phyloP scores from a whole-genome alignment of 1,284 basidiomycete genomes.

The Marasmius sp. region DNA sequence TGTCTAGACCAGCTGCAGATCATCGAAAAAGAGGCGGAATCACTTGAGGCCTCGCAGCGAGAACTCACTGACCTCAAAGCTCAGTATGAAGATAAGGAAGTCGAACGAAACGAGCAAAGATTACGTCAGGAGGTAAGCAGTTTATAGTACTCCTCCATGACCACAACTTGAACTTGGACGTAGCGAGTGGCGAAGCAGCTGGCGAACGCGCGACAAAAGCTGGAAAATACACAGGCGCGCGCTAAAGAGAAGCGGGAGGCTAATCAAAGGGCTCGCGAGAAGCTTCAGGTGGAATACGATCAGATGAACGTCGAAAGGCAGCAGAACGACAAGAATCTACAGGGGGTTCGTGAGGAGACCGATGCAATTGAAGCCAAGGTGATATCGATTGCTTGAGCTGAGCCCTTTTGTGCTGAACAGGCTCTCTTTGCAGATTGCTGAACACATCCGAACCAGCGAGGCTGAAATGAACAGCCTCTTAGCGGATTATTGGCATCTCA shows the following conservation, averaged over 20 bases:
- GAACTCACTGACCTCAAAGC: constrained; percentile 63
- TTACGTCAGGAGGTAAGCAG: constrained; percentile 60
- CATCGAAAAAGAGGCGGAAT: constrained; percentile 66
- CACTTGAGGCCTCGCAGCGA: constrained; percentile 63
- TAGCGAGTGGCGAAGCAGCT: constrained; percentile 78
- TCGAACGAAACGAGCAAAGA: constrained; percentile 68
- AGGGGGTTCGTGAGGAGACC: constrained; percentile 69
- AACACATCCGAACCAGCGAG: constrained; percentile 72
- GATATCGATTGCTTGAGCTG: constrained; percentile 1
- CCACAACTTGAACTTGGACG: background rate
- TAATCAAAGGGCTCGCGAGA: constrained; percentile 68
- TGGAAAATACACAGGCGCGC: constrained; percentile 71
- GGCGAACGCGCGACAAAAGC: constrained; percentile 73
- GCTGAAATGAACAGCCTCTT: constrained; percentile 75
- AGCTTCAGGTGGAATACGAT: constrained; percentile 74
- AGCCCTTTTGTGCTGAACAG: constrained; percentile 3
- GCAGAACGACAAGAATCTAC: constrained; percentile 74
- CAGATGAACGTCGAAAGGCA: constrained; percentile 71
- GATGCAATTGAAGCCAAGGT: constrained; percentile 66
- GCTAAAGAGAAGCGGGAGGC: constrained; percentile 72
- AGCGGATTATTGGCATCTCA: constrained; percentile 76
- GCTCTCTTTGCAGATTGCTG: constrained; percentile 55
- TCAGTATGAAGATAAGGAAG: constrained; percentile 66
- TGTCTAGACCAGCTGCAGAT: constrained; percentile 71
- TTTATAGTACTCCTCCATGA: background rate